phyloP scores from a whole-genome alignment of 2,329 filamentous ascomycete genomes.

The Talaromyces marneffei region DNA sequence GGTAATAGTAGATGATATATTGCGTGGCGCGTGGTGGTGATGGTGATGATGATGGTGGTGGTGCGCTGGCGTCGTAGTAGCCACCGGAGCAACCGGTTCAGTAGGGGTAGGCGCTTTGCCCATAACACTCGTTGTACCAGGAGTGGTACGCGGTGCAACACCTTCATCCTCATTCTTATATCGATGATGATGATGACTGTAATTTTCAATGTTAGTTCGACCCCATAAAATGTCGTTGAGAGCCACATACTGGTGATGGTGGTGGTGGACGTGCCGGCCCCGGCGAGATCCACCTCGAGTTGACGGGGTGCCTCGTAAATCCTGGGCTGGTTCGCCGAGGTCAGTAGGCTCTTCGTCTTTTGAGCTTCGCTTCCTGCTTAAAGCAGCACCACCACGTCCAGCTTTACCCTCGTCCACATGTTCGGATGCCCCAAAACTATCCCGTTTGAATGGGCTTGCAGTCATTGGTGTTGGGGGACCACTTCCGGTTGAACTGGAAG shows the following conservation, averaged over 20 bases:
- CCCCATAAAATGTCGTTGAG: neutral
- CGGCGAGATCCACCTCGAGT: constrained; percentile 63
- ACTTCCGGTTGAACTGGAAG: constrained; percentile 45
- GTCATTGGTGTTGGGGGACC: constrained; percentile 51
- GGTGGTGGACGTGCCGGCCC: constrained; percentile 48
- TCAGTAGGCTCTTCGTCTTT: constrained; percentile 70
- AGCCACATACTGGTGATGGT: constrained; percentile 50
- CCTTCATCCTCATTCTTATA: constrained; percentile 48
- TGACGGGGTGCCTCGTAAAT: constrained; percentile 49
- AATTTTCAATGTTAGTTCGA: constrained; percentile 6
- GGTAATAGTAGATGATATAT: constrained; percentile 18
- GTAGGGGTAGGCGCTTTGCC: constrained; percentile 26
- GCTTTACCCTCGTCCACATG: constrained; percentile 37
- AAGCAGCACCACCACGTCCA: constrained; percentile 40
- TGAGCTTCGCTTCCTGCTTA: constrained; percentile 58
- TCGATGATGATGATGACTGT: constrained; percentile 50
- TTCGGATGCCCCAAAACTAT: constrained; percentile 42
- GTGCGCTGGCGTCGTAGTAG: constrained; percentile 20
- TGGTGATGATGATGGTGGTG: constrained; percentile 44
- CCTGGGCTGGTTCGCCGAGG: constrained; percentile 61
- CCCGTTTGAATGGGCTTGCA: constrained; percentile 47
- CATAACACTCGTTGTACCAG: constrained; percentile 24
- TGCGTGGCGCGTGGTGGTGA: constrained; percentile 35
- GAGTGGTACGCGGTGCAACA: constrained; percentile 20
- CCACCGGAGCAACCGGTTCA: constrained; percentile 19